A percentile compares a stretch with the other conserved stretches of the same genome.
phyloP scores from a whole-genome alignment of 202 grass and related monocot genomes.

The Carex sylvatica region DNA sequence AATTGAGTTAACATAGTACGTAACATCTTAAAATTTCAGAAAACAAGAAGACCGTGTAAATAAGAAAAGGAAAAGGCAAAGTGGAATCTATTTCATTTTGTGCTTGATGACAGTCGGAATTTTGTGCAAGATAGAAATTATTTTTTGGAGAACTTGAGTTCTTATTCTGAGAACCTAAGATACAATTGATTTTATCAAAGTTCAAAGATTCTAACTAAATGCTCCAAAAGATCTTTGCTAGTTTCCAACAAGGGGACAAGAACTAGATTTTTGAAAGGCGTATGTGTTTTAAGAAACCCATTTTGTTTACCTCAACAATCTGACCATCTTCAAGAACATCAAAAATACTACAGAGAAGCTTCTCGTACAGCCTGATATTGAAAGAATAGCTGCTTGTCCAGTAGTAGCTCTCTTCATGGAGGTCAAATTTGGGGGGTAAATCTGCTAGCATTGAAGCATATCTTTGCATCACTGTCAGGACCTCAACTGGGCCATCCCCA shows the following conservation, averaged over 20 bases:
- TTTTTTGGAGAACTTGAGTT: neutral
- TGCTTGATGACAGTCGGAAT: neutral
- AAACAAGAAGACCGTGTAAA: neutral
- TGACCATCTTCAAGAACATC: conserved; percentile 94
- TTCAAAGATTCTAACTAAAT: conserved; percentile 1
- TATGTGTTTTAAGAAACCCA: conserved; percentile 14
- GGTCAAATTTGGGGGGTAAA: conserved; percentile 47
- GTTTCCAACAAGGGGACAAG: neutral
- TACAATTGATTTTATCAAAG: neutral
- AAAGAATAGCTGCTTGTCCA: conserved; percentile 74
- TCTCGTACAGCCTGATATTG: conserved; percentile 83
- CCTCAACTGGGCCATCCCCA: conserved; percentile 53
- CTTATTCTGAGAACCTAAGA: conserved; percentile 17
- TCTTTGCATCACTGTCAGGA: conserved; percentile 65
- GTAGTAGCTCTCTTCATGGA: conserved; percentile 60
- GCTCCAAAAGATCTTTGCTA: neutral
- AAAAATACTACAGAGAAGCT: conserved; percentile 78
- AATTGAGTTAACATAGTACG: conserved; percentile 31
- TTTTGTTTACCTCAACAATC: conserved; percentile 64
- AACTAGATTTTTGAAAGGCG: neutral
- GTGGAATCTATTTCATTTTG: neutral
- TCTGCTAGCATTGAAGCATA: conserved; percentile 54
- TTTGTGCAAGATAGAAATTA: conserved; percentile 26
- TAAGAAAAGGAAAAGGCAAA: conserved; percentile 22
- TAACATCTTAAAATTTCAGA: conserved; percentile 29